phyloP scores from a whole-genome alignment of 441 rosid genomes.

The Theobroma grandiflorum region DNA sequence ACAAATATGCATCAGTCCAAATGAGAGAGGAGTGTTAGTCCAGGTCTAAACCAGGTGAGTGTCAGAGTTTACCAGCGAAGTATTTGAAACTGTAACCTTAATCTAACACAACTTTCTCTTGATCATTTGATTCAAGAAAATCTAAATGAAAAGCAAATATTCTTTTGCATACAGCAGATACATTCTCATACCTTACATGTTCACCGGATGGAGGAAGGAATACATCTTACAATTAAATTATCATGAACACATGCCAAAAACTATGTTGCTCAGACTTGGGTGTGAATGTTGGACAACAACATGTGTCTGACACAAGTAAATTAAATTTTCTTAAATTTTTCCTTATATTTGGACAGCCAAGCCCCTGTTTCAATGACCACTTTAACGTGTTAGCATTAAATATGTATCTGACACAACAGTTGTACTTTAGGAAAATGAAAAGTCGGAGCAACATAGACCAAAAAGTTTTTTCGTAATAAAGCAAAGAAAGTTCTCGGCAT shows the following conservation, averaged over 20 bases:
- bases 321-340: background rate
- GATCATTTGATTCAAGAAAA: background rate
- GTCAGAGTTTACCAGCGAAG: background rate
- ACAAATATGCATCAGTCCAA: background rate
- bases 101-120: background rate
- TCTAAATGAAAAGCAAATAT: background rate
- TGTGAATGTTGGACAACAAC: background rate
- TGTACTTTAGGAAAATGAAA: background rate
- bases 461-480: conserved; percentile 13
- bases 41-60: background rate
- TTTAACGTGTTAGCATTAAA: background rate
- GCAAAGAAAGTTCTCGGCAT: background rate
- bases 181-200: background rate
- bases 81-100: background rate
- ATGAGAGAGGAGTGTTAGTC: background rate
- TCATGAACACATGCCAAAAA: background rate
- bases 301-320: conserved; percentile 6
- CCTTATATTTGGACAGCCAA: background rate
- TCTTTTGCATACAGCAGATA: background rate
- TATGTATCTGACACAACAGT: background rate
- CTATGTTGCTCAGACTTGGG: background rate
- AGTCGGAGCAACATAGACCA: background rate
- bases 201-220: conserved; percentile 4
- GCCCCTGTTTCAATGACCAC: background rate
- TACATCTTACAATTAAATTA: background rate